Conservation (phyloP, 2,329 filamentous ascomycete genomes). For the Fusarium multiceps region DNA sequence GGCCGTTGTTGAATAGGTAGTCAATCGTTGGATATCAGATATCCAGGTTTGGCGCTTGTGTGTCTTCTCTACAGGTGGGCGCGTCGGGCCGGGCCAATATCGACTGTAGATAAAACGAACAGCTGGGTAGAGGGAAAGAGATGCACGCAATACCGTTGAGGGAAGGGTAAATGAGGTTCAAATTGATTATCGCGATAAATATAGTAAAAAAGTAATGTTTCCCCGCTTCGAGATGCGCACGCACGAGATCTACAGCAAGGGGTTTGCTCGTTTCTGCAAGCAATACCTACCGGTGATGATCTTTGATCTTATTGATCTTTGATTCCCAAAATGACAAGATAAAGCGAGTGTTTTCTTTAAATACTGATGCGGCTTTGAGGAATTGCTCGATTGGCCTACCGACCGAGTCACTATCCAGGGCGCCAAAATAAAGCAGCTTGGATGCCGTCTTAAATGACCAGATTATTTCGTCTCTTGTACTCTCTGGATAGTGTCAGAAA, state of each 20-base stretch:
- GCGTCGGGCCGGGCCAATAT: background rate
- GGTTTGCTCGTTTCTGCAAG: background rate
- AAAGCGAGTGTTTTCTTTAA: background rate
- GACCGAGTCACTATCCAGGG: too few species aligned
- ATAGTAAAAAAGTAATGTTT: conserved; percentile 14
- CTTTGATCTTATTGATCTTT: background rate
- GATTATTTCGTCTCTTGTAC: rapidly evolving
- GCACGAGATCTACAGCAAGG: conserved; percentile 7
- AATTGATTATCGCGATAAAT: background rate
- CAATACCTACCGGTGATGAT: background rate
- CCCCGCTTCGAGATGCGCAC: conserved; percentile 6
- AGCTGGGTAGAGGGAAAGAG: too few species aligned
- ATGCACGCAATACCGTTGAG: too few species aligned
- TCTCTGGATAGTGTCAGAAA: background rate
- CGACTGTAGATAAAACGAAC: too few species aligned
- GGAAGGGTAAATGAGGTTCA: background rate
- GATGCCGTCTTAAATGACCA: too few species aligned
- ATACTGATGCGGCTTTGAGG: background rate
- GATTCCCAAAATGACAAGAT: background rate
- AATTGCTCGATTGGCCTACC: background rate
- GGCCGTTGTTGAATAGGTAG: background rate
- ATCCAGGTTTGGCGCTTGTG: background rate
- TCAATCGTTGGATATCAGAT: background rate
- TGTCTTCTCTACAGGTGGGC: background rate
- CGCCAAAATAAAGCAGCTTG: too few species aligned